Percentiles rank a stretch among this genome's conserved stretches.
phyloP scores from a whole-genome alignment of 192 early-diverging fungal species.

The Phycomyces blakesleeanus region DNA sequence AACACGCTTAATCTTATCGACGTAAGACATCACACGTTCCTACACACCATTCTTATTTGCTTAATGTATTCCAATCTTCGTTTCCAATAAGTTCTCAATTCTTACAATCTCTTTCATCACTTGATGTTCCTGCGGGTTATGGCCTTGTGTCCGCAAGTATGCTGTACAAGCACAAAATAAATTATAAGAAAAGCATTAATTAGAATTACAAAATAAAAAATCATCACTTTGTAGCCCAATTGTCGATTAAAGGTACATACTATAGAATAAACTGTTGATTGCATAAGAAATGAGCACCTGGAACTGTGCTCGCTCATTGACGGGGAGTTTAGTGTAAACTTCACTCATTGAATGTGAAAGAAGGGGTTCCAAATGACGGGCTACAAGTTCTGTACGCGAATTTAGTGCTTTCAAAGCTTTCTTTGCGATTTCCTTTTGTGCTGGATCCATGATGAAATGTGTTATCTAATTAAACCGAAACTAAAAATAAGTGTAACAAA shows the following conservation, averaged over 20 bases:
- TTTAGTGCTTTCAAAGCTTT: slow-evolving; percentile 20
- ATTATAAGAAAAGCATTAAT: background rate
- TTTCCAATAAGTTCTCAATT: background rate
- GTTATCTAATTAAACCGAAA: background rate
- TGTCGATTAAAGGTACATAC: slow-evolving; percentile 8
- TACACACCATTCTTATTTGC: background rate
- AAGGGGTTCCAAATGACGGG: slow-evolving; percentile 28
- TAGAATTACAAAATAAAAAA: background rate
- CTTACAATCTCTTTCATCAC: slow-evolving; percentile 31
- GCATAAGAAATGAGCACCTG: slow-evolving; percentile 31
- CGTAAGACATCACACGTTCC: slow-evolving; percentile 28
- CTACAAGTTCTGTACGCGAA: slow-evolving; percentile 21
- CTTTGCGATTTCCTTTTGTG: slow-evolving; percentile 5
- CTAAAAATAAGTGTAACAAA: background rate
- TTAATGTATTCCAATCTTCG: background rate
- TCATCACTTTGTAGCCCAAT: background rate
- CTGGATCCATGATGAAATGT: background rate
- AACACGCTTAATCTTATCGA: slow-evolving; percentile 27
- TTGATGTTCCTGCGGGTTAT: slow-evolving; percentile 28
- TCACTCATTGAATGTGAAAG: slow-evolving; percentile 20
- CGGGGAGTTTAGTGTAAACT: slow-evolving; percentile 18
- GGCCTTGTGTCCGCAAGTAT: slow-evolving; percentile 30
- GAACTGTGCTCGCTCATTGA: slow-evolving; percentile 29
- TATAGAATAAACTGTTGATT: slow-evolving; percentile 30
- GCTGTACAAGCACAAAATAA: slow-evolving; percentile 7